Base-by-base conservation (phyloP, 495 filamentous ascomycete genomes). In the Penicillium salamii region DNA sequence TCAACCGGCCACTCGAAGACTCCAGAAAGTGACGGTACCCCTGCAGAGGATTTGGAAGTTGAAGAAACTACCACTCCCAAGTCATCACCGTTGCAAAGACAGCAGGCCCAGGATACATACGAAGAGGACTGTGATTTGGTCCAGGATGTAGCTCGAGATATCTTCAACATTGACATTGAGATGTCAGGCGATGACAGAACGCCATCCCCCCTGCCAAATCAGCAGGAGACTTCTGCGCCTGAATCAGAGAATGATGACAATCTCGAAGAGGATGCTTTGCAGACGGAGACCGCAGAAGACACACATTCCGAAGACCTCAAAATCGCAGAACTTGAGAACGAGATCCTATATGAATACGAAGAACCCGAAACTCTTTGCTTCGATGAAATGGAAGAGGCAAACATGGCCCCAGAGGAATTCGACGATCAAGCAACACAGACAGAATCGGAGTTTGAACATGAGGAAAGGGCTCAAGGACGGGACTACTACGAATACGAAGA, bases 161-260 rank as follows among this genome's bases (percentile, higher is more conserved):
- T 64, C 37, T 64, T 64, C 35, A 58, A 53, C 6, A 62, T 64
- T 28, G 58, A 53, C 6, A 62, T 62, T 21, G 58, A 62, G 39
- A 17, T 64, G 6, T 49, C 51, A 5, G 59, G 50, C 35, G 42
- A 53, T 12, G 19, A 29, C 15, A 52, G 42, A 17, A 15, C 37
- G 7, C 40, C 55, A 14, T 52, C 50, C 3, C 31, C 24, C 5
- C 54, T 50, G n/a, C 55, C 52, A 7, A 21, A 20, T 3, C 19
- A 41, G 3, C 14, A 45, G 35, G 39, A 58, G 29, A 24, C 5
- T 3, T 5, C 2, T 2, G 51, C 29, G 11, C 7, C 21, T 4
- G 49, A 52, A 43, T 9, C 23, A 39, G 49, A 33, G 19, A 19
- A 50, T 11, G 57, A 66, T 13, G 49, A 50, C 19, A 26, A 57